Evolutionary conservation across 768 basidiomycete species (phyloP), one percentile per base, ranked within the genome.

Genomic region (Chalciporus sphaerocephalus): DNA sequence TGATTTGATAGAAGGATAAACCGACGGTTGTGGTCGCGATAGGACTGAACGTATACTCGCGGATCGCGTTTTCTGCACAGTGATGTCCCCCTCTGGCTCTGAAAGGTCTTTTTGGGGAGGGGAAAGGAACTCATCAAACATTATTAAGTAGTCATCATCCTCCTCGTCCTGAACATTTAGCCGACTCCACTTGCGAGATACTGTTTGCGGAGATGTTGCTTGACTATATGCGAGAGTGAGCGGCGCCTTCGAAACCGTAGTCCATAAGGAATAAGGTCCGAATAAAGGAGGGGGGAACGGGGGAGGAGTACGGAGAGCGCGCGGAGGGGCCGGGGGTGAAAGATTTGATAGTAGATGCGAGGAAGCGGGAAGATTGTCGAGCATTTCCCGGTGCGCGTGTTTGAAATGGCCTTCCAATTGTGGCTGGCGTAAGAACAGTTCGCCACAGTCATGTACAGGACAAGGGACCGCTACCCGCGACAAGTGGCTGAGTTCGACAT

Each of bases 171-270:
- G 62, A 9, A 51, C 55, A 10, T 56, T 39, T 47, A 68, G 41
- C 33, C 60, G 52, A 33, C 55, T 63, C 68, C 69, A 65, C 45
- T 53, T 66, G 39, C 67, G 69, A 24, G 58, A 47, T 27, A 59
- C 32, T 3, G 42, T 23, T 40, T 48, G 54, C 4, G 53, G 41
- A 3, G 46, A 40, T 18, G 46, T 56, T 17, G 40, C n/a, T 42
- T 54, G 54, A 37, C 47, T 53, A 13, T 27, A 18, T n/a, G 39
- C 42, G 23, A 18, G 48, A 22, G 9, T 43, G 30, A 51, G 11
- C 15, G 48, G 42, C 7, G 54, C 40, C 9, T 51, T 45, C 12
- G 51, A 47, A 40, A 64, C 28, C 15, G 44, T 39, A 18, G 23
- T 27, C 17, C 48, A 12, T 8, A 61, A 20, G 15, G 24, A 44